Evolutionary conservation across 257 asterid species (phyloP), one percentile per base, ranked within the genome.

Genomic region (Fraxinus cuspidata): DNA sequence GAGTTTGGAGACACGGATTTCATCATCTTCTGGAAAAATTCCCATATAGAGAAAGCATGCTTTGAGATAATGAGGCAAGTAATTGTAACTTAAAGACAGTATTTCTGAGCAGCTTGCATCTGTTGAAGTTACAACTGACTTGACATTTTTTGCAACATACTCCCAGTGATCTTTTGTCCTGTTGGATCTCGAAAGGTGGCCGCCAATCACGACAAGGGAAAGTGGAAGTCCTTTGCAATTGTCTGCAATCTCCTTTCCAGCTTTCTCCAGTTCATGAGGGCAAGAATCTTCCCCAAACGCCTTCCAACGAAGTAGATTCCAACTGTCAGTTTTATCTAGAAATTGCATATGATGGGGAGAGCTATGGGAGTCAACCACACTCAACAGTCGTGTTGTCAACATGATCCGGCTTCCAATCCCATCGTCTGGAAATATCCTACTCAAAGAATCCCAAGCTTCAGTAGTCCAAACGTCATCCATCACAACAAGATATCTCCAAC

Each of bases 201-300:
- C 80, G 21, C 77, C 74, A 4, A 81, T 66, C 27, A 81, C 60
- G 2, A 76, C 19, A 10, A 81, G 51, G 12, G 75, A 28, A 18
- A 76, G 64, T 19, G 84, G 84, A 63, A 81, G 84, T 28, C 80
- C 84, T 25, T 42, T 5, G 53, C 81, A 81, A 29, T 64, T 70
- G 19, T n/a, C 4, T 32, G 74, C 69, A 44, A 81, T 76, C 58
- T 31, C 34, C 34, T 28, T 71, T 66, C 84, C 81, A 29, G 47
- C 21, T 32, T 23, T 40, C 12, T 51, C 71, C 66, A 80, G 23
- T 31, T 74, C 76, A 68, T 7, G 72, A 68, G 76, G 79, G 72
- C 79, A 70, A 53, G 15, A 0, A 47, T 56, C 69, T 23, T 70
- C 72, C 68, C n/a, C 72, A 42, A 80, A 80, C 76, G 56, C 79